These are phyloP conservation scores for Hemileia vastatrix DNA, from an alignment of 1,284 basidiomycete species.

Conservation along the genomic window DNA sequence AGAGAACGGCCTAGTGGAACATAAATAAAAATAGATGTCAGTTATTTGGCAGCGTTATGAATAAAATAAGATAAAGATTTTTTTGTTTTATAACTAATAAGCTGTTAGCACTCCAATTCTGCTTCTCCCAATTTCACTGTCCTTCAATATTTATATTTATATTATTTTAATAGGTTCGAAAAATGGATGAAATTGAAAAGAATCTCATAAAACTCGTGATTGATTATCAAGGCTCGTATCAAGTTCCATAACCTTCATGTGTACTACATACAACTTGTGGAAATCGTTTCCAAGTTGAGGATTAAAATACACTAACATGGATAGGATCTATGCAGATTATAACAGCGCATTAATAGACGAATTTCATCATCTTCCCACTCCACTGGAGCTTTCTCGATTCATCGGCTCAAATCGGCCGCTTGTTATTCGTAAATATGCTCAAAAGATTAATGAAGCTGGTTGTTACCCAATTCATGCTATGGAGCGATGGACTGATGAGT, in stretches of 20 bases:
- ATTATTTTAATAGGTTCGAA: too few species aligned
- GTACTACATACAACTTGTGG: neutral
- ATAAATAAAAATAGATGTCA: too few species aligned
- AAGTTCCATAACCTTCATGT: neutral
- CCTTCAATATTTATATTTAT: too few species aligned
- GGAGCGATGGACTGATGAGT: slow-evolving; percentile 56
- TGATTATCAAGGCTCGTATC: slow-evolving; percentile 9
- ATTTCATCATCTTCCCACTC: slow-evolving; percentile 54
- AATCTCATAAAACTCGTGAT: slow-evolving; percentile 1
- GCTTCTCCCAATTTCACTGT: too few species aligned
- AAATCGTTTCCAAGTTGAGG: neutral
- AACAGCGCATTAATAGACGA: slow-evolving; percentile 56
- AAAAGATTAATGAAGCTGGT: slow-evolving; percentile 20
- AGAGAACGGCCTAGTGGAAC: too few species aligned
- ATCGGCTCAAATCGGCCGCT: slow-evolving; percentile 67
- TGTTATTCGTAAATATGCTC: slow-evolving; percentile 46
- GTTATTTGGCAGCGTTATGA: too few species aligned
- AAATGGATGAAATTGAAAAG: neutral
- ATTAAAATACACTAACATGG: neutral
- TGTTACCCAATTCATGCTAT: slow-evolving; percentile 26
- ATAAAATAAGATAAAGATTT: too few species aligned
- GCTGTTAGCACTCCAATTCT: too few species aligned
- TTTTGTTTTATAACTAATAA: too few species aligned
- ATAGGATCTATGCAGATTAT: slow-evolving; percentile 49
- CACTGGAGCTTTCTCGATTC: slow-evolving; percentile 63